Conservation (phyloP, 306 rosid species). For the Echinosophora koreensis region DNA sequence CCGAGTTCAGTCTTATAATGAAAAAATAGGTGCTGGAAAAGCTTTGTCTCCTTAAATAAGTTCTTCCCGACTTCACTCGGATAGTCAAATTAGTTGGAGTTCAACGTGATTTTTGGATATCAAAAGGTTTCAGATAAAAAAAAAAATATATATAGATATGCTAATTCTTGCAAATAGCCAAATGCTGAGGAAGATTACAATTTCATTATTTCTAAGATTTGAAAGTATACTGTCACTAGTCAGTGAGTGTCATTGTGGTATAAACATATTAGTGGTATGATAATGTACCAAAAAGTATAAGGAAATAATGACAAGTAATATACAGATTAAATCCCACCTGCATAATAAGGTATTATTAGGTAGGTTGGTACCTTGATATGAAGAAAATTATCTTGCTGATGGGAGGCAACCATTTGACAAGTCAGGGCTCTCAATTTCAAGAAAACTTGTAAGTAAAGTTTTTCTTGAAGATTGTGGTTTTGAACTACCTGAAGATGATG, state of each 20-base stretch:
- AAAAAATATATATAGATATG: too few species aligned
- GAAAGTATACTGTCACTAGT: slow-evolving; percentile 30
- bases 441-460: slow-evolving; percentile 89
- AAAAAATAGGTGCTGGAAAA: too few species aligned
- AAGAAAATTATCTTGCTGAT: slow-evolving; percentile 70
- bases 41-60: too few species aligned
- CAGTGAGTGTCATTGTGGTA: slow-evolving; percentile 31
- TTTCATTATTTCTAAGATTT: slow-evolving; percentile 22
- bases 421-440: slow-evolving; percentile 90
- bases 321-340: slow-evolving; percentile 32
- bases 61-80: too few species aligned
- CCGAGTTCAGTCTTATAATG: too few species aligned
- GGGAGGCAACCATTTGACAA: slow-evolving; percentile 74
- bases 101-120: background rate
- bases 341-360: background rate
- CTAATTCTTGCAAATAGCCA: background rate
- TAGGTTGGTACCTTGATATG: slow-evolving; percentile 32
- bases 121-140: too few species aligned
- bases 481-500: slow-evolving; percentile 66
- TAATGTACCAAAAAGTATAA: slow-evolving; percentile 6
- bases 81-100: background rate
- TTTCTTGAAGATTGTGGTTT: slow-evolving; percentile 83
- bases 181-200: slow-evolving; percentile 22
- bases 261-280: slow-evolving; percentile 22
- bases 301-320: slow-evolving; percentile 7